These are phyloP conservation scores for Ammopiptanthus mongolicus DNA, from an alignment of 306 rosid genomes.

Conservation along the genomic window DNA sequence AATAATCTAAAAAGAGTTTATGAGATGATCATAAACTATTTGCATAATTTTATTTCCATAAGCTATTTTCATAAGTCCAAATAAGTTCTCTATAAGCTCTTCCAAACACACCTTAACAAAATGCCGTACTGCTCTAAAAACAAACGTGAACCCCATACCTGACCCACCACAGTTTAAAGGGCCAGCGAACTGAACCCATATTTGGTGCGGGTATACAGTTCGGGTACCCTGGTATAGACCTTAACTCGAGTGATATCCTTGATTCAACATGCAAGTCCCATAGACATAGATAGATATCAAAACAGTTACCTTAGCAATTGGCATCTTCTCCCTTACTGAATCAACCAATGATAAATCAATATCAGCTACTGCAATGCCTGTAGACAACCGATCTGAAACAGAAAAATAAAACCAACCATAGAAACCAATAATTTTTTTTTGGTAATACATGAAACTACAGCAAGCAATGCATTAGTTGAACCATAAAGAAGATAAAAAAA, in stretches of 20 bases:
- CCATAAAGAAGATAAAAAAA: not conserved
- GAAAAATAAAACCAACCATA: conserved; percentile 11
- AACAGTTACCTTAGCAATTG: conserved; percentile 63
- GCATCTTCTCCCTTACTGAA: conserved; percentile 81
- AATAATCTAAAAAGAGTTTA: too few species aligned
- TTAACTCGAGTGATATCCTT: not conserved
- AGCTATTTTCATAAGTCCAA: too few species aligned
- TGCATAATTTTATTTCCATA: too few species aligned
- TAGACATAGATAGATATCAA: not conserved
- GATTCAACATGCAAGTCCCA: not conserved
- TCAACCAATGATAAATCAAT: conserved; percentile 70
- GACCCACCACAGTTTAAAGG: not conserved
- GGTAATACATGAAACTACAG: not conserved
- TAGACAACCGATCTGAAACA: conserved; percentile 65
- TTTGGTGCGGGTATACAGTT: too few species aligned
- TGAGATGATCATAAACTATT: too few species aligned
- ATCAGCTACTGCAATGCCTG: conserved; percentile 83
- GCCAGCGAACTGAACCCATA: not conserved
- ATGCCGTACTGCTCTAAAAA: not conserved
- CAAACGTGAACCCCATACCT: not conserved
- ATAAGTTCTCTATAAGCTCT: too few species aligned
- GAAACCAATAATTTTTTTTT: not conserved
- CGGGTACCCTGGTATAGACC: too few species aligned
- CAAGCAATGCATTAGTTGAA: not conserved
- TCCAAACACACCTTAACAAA: too few species aligned